These are phyloP conservation scores for Cercophora samala DNA, from an alignment of 495 filamentous ascomycete genomes.

Conservation along the genomic window DNA sequence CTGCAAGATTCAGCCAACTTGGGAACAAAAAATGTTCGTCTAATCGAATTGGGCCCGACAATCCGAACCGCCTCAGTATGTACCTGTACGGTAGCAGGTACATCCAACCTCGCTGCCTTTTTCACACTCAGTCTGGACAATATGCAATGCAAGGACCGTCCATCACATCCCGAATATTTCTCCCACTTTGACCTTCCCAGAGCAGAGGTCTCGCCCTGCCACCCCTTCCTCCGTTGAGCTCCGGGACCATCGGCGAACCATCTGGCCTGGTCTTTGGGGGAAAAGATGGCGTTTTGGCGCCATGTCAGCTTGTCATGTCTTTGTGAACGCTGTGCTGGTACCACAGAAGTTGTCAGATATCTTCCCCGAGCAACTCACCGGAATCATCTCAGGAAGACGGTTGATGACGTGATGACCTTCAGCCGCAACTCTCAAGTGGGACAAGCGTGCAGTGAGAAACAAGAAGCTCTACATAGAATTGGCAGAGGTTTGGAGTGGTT, in stretches of 20 bases:
- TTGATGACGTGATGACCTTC: slow-evolving; percentile 7
- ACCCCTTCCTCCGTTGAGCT: background rate
- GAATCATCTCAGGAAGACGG: slow-evolving; percentile 1
- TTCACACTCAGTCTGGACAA: background rate
- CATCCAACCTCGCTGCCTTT: background rate
- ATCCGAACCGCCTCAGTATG: background rate
- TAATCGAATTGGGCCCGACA: background rate
- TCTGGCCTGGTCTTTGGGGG: background rate
- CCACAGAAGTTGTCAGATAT: background rate
- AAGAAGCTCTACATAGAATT: background rate
- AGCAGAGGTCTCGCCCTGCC: background rate
- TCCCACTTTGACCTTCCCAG: background rate
- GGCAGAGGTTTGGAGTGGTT: background rate
- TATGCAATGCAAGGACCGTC: slow-evolving; percentile 6
- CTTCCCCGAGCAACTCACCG: background rate
- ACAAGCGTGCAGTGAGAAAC: background rate
- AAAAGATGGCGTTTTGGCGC: background rate
- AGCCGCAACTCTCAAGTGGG: slow-evolving; percentile 2
- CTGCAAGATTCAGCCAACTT: background rate
- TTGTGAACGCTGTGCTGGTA: background rate
- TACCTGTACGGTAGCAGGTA: background rate
- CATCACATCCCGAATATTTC: slow-evolving; percentile 7
- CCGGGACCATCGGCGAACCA: background rate
- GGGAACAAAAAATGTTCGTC: background rate
- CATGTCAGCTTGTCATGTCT: background rate